These are phyloP conservation scores for Cymodocea nodosa DNA, from an alignment of 116 monocot species.

Conservation along the genomic window DNA sequence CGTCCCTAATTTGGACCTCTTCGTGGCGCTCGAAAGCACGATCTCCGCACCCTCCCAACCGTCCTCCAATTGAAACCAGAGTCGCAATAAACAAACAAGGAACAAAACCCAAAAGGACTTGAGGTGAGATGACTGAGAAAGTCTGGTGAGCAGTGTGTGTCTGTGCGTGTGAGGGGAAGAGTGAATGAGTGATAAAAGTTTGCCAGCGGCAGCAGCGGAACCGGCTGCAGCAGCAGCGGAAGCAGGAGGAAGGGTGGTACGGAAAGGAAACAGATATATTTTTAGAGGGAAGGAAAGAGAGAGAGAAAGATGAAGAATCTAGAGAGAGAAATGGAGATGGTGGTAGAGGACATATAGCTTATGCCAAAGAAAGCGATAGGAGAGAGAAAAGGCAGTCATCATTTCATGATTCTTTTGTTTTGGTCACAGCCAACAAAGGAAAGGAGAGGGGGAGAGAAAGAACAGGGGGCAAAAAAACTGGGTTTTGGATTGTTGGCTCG, in stretches of 20 bases:
- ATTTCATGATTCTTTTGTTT: no score
- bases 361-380: no score
- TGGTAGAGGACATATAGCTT: no score
- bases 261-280: not conserved
- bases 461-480: conserved; percentile 3
- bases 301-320: not conserved
- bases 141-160: no score
- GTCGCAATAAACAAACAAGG: no score
- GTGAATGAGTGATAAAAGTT: conserved; percentile 6
- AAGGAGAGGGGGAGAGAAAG: not conserved
- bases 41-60: no score
- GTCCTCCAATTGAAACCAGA: no score
- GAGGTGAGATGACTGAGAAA: no score
- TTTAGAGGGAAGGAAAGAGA: conserved; percentile 1
- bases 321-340: not conserved
- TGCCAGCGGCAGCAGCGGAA: conserved; percentile 6
- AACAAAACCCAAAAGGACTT: no score
- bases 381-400: no score
- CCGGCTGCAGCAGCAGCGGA: not conserved
- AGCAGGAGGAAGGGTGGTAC: not conserved
- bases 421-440: not conserved
- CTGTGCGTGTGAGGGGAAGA: not conserved
- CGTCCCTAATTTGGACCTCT: no score
- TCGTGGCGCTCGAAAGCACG: no score
- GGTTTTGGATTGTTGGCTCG: not conserved